Percentiles rank a stretch among this genome's conserved stretches.
Conservation (phyloP, 202 grass and related monocot genomes). For the Panicum virgatum region DNA sequence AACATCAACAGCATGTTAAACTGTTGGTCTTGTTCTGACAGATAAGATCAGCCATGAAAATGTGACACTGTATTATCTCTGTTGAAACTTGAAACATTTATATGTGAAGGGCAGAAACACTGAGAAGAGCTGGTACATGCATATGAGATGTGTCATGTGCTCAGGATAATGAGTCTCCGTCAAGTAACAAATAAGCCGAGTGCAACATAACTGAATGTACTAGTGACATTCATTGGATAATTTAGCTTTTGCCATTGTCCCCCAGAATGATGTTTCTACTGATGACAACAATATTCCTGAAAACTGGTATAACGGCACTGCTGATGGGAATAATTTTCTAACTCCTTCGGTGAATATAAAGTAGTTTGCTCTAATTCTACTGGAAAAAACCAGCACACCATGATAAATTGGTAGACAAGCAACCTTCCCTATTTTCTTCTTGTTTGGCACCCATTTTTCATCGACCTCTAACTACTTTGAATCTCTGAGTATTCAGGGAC, state of each 20-base stretch:
- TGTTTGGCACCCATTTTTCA: not conserved
- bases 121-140: not conserved
- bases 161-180: not conserved
- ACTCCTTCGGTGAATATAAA: not conserved
- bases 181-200: not conserved
- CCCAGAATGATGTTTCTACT: not conserved
- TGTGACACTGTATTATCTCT: not conserved
- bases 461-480: not conserved
- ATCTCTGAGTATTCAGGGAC: not conserved
- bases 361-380: not conserved
- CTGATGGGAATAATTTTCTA: not conserved
- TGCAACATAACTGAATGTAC: not conserved
- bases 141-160: not conserved
- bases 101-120: not conserved
- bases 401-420: not conserved
- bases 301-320: not conserved
- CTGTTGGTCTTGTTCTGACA: not conserved
- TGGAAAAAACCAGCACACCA: not conserved
- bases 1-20: not conserved
- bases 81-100: constrained; percentile 17
- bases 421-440: not conserved
- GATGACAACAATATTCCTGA: not conserved
- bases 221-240: not conserved
- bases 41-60: constrained; percentile 6
- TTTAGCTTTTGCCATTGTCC: not conserved